Conservation (phyloP, 2,329 filamentous ascomycete species). For the Trichophyton schoenleinii region DNA sequence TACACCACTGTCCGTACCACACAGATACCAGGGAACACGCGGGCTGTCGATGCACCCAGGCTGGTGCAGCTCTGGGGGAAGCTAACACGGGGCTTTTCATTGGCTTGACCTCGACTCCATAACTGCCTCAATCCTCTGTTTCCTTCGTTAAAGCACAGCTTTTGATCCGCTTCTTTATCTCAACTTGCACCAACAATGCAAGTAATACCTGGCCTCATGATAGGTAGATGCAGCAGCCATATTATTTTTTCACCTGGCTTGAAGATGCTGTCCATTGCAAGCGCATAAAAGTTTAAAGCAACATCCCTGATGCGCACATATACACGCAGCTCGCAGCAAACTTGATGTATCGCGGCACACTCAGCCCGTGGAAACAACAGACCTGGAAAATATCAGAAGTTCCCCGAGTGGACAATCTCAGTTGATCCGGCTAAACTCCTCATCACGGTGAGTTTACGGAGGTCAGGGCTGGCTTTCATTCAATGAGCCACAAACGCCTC, state of each 20-base stretch:
- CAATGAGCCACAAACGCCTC: neutral
- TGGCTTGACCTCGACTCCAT: neutral
- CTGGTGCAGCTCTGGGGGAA: neutral
- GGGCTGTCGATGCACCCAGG: neutral
- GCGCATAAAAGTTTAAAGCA: neutral
- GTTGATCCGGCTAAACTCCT: neutral
- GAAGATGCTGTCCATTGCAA: neutral
- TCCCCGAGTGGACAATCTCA: neutral
- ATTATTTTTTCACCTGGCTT: too few species aligned
- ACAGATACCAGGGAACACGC: neutral
- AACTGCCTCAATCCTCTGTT: neutral
- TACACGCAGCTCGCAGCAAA: neutral
- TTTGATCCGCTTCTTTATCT: neutral
- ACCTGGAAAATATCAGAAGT: neutral
- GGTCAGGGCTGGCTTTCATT: neutral
- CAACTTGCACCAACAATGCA: neutral
- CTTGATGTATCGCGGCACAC: neutral
- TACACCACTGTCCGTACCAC: neutral
- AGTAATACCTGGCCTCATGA: neutral
- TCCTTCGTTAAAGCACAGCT: neutral
- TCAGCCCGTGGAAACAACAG: neutral
- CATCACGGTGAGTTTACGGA: neutral
- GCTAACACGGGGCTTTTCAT: neutral
- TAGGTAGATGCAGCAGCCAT: neutral
- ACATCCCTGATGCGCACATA: neutral